phyloP scores from a whole-genome alignment of 306 rosid species.

The Cucurbita argyrosperma region DNA sequence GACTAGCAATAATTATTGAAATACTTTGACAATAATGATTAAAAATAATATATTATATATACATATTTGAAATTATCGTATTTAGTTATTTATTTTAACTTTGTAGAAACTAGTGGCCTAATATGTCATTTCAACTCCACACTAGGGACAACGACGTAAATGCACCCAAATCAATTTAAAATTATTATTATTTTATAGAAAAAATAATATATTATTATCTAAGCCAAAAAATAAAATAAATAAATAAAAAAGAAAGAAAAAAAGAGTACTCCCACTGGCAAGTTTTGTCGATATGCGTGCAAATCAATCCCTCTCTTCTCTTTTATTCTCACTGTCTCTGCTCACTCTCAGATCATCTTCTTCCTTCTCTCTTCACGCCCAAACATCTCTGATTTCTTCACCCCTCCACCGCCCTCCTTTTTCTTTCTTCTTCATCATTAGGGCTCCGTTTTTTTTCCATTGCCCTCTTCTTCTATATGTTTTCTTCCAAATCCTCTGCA shows the following conservation, averaged over 20 bases:
- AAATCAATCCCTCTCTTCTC: background rate
- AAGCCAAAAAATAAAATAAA: background rate
- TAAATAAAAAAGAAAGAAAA: no score
- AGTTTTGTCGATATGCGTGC: constrained; percentile 8
- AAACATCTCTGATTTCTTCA: background rate
- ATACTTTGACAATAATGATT: no score
- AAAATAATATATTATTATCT: background rate
- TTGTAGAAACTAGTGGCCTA: constrained; percentile 6
- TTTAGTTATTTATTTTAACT: no score
- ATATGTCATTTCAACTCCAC: constrained; percentile 37
- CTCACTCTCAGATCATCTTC: background rate
- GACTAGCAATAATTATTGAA: no score
- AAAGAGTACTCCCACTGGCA: background rate
- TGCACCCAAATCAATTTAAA: constrained; percentile 24
- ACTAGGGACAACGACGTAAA: constrained; percentile 68
- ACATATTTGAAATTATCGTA: no score
- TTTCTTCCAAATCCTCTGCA: background rate
- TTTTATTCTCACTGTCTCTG: background rate
- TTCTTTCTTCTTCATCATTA: background rate
- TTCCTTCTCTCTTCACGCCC: background rate
- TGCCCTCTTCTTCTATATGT: background rate
- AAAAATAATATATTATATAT: no score
- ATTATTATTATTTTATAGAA: no score
- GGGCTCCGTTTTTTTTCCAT: background rate
- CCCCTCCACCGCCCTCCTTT: background rate